Evolutionary conservation across 345 rosid species (phyloP).

Genomic region (Lenwebbia sp.): DNA sequence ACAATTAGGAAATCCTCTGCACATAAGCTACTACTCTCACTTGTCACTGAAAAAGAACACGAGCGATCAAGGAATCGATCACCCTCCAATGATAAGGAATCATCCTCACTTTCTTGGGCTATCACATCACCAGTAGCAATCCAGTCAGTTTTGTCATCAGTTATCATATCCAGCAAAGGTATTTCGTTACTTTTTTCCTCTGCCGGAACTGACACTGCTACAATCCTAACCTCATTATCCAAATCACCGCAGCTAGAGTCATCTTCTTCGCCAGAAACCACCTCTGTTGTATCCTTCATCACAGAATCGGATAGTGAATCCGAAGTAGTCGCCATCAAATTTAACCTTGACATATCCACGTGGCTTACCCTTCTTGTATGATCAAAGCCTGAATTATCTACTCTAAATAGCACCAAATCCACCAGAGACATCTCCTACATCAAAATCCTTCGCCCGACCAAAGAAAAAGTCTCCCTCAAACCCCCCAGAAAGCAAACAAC

Average conservation of each 20-base stretch:
- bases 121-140: conserved; percentile 21
- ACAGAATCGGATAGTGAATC: conserved; percentile 32
- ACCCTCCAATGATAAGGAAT: conserved; percentile 46
- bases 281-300: conserved; percentile 5
- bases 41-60: conserved; percentile 53
- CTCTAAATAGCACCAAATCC: conserved; percentile 41
- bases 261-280: conserved; percentile 12
- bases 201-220: conserved; percentile 7
- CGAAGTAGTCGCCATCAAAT: conserved; percentile 25
- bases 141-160: conserved; percentile 26
- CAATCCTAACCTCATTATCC: conserved; percentile 21
- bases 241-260: conserved; percentile 23
- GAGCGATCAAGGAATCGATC: conserved; percentile 34
- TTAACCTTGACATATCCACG: conserved; percentile 25
- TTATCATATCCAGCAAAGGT: conserved; percentile 26
- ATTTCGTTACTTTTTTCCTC: conserved; percentile 10
- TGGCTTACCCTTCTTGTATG: conserved; percentile 20
- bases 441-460: conserved; percentile 35
- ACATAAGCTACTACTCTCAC: conserved; percentile 68
- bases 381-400: conserved; percentile 38
- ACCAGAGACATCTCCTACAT: conserved; percentile 55
- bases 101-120: conserved; percentile 39
- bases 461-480: conserved; percentile 28
- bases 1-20: conserved; percentile 49
- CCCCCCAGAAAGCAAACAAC: conserved; percentile 21